A percentile compares a stretch with the other conserved stretches of the same genome.
These are phyloP conservation scores for Hypoxylon sp. DNA, from an alignment of 2,329 filamentous ascomycete genomes.

Conservation along the genomic window DNA sequence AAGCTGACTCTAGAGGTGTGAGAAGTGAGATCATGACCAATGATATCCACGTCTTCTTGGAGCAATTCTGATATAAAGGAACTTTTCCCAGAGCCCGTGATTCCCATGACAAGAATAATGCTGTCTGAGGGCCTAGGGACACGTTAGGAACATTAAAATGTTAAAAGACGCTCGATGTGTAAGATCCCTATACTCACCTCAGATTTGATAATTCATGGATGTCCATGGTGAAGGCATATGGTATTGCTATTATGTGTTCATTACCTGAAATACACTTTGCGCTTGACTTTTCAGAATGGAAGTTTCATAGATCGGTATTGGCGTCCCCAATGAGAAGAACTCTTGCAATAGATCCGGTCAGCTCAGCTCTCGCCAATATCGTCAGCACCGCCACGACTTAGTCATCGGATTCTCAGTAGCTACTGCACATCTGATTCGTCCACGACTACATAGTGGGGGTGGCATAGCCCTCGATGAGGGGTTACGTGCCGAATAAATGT, in stretches of 20 bases:
- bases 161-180: not conserved
- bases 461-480: not conserved
- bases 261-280: no score
- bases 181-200: not conserved
- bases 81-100: slow-evolving; percentile 13
- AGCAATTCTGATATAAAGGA: slow-evolving; percentile 8
- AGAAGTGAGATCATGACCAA: slow-evolving; percentile 12
- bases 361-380: not conserved
- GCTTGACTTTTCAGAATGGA: no score
- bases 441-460: not conserved
- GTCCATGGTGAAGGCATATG: not conserved
- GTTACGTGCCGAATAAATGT: not conserved
- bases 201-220: not conserved
- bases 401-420: not conserved
- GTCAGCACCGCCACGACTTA: not conserved
- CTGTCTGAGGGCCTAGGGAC: not conserved
- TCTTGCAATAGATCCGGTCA: not conserved
- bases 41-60: slow-evolving; percentile 10
- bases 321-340: not conserved
- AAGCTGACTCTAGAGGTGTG: slow-evolving; percentile 2
- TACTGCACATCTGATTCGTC: not conserved
- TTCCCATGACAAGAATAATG: slow-evolving; percentile 12
- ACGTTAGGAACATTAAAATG: not conserved
- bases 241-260: not conserved
- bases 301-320: no score